phyloP scores from a whole-genome alignment of 176 grass and related monocot genomes.

The Poa pratensis region DNA sequence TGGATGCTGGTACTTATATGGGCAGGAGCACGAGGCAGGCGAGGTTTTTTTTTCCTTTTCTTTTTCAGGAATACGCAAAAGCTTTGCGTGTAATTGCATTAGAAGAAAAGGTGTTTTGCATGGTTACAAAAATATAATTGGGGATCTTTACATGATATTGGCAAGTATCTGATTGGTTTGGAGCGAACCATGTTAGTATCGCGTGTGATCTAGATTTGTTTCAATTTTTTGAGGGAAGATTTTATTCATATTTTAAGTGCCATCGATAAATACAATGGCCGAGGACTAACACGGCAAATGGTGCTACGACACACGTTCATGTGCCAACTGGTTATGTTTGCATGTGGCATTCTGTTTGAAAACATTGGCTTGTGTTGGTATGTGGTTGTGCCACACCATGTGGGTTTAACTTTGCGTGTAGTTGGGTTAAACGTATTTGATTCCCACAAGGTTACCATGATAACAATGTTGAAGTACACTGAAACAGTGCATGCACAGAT shows the following conservation, averaged over 20 bases:
- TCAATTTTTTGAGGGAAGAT: too few relatives aligned
- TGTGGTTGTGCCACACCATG: too few relatives aligned
- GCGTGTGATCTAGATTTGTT: background rate
- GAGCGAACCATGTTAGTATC: background rate
- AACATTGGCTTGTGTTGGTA: too few relatives aligned
- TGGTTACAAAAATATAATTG: background rate
- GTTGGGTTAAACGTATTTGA: too few relatives aligned
- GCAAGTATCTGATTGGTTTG: background rate
- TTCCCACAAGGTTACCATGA: background rate
- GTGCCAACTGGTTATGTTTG: background rate
- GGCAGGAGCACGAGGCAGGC: slow-evolving; percentile 6
- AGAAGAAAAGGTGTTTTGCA: background rate
- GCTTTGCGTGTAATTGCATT: slow-evolving; percentile 5
- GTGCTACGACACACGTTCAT: background rate
- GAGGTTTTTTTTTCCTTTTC: background rate
- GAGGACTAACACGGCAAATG: background rate
- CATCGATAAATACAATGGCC: background rate
- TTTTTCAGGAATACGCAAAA: background rate
- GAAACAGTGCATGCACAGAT: background rate
- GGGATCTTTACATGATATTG: background rate
- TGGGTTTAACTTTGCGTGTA: too few relatives aligned
- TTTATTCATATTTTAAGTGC: background rate
- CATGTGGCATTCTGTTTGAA: background rate
- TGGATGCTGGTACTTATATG: slow-evolving; percentile 33
- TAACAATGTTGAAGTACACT: background rate